Evolutionary conservation across 2,329 filamentous ascomycete species (phyloP).

Genomic region (Proliferodiscus dingleyae): DNA sequence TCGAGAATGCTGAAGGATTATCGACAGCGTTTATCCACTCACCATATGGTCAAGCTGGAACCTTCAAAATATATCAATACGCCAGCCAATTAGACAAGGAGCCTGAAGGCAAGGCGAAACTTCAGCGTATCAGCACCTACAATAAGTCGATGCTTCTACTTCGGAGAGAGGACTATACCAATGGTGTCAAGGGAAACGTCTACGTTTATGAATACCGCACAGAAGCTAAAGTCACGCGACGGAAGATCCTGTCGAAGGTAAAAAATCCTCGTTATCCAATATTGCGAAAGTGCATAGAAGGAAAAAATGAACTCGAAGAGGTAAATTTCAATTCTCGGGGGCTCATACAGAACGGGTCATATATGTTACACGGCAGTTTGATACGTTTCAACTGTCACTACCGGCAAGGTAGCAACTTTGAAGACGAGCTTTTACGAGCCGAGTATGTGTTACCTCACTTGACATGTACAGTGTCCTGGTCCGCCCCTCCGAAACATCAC

Average conservation of each 20-base stretch:
- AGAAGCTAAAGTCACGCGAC: constrained; percentile 28
- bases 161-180: constrained; percentile 20
- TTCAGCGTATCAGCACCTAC: constrained; percentile 44
- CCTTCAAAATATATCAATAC: constrained; percentile 16
- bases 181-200: constrained; percentile 38
- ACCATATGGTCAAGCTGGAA: constrained; percentile 10
- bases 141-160: constrained; percentile 41
- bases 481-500: constrained; percentile 43
- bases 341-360: constrained; percentile 47
- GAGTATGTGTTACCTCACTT: constrained; percentile 49
- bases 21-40: constrained; percentile 42
- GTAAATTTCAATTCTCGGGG: constrained; percentile 47
- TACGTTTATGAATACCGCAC: constrained; percentile 43
- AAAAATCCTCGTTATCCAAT: constrained; percentile 32
- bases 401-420: constrained; percentile 46
- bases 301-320: constrained; percentile 37
- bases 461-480: constrained; percentile 48
- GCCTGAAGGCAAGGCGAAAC: constrained; percentile 36
- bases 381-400: constrained; percentile 50
- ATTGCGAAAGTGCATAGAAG: constrained; percentile 42
- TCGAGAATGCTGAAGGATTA: constrained; percentile 42
- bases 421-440: constrained; percentile 49
- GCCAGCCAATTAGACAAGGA: constrained; percentile 33
- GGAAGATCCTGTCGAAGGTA: constrained; percentile 18
- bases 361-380: constrained; percentile 46